These are phyloP conservation scores for Blyttiomyces sp. DNA, from an alignment of 371 early-diverging fungal genomes.

Conservation along the genomic window DNA sequence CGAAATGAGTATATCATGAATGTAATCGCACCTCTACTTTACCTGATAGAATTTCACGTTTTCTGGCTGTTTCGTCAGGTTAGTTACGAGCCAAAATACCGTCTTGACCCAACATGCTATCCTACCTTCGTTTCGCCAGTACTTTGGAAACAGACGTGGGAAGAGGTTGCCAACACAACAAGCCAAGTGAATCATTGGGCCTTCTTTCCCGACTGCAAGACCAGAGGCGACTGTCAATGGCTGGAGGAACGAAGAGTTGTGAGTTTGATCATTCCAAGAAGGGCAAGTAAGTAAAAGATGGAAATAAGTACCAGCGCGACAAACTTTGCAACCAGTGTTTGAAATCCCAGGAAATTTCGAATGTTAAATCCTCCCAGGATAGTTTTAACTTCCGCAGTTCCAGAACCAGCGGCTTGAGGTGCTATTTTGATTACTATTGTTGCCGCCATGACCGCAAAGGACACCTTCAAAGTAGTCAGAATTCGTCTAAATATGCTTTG, in stretches of 20 bases:
- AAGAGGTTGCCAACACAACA: slow-evolving; percentile 86
- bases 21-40: neutral
- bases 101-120: neutral
- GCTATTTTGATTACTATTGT: slow-evolving; percentile 30
- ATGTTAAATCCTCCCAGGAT: slow-evolving; percentile 35
- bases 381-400: slow-evolving; percentile 33
- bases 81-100: neutral
- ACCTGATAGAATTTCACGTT: slow-evolving; percentile 85
- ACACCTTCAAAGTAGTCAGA: slow-evolving; percentile 6
- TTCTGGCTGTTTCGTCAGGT: slow-evolving; percentile 55
- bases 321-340: slow-evolving; percentile 21
- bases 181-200: slow-evolving; percentile 91
- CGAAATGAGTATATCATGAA: neutral
- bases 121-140: slow-evolving; percentile 46
- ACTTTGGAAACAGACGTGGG: slow-evolving; percentile 78
- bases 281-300: neutral
- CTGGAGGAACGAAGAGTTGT: slow-evolving; percentile 6
- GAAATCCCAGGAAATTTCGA: slow-evolving; percentile 16
- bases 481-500: neutral
- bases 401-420: slow-evolving; percentile 32
- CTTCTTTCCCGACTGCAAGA: slow-evolving; percentile 91
- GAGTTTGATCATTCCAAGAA: neutral
- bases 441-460: slow-evolving; percentile 27
- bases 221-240: slow-evolving; percentile 67
- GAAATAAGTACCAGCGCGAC: slow-evolving; percentile 18